Evolutionary conservation across 768 basidiomycete species (phyloP).

Genomic region (Hypholoma fasciculare): DNA sequence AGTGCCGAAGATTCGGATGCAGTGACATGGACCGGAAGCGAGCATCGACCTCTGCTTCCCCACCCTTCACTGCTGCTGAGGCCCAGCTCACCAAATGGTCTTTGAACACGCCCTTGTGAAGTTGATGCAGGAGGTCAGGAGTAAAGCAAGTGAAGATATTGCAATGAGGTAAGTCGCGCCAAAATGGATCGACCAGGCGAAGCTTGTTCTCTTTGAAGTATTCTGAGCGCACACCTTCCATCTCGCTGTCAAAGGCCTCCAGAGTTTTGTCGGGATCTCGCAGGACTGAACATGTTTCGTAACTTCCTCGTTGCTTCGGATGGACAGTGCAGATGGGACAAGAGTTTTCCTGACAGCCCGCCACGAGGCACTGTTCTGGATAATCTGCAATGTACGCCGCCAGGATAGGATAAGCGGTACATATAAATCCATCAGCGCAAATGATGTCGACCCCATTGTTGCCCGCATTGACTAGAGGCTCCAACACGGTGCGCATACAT

Average conservation of each 20-base stretch:
- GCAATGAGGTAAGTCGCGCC: conserved; percentile 36
- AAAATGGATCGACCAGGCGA: conserved; percentile 32
- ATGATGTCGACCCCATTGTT: not conserved
- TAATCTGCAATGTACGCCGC: no score
- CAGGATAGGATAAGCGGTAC: no score
- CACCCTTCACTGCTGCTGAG: not conserved
- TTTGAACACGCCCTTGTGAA: conserved; percentile 50
- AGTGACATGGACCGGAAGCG: conserved; percentile 10
- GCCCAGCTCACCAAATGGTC: conserved; percentile 27
- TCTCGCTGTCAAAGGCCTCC: no score
- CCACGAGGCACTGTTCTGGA: no score
- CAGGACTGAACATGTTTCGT: no score
- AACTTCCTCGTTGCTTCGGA: no score
- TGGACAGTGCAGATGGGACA: no score
- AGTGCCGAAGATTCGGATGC: conserved; percentile 30
- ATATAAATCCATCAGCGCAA: not conserved
- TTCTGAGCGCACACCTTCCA: no score
- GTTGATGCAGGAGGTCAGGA: conserved; percentile 47
- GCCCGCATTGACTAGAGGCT: not conserved
- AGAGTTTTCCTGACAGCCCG: no score
- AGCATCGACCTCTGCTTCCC: conserved; percentile 10
- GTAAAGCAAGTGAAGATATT: conserved; percentile 41
- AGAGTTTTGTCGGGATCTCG: no score
- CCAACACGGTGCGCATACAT: not conserved
- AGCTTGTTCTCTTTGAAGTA: conserved; percentile 15